Percentiles rank a stretch among this genome's conserved stretches.
Conservation (phyloP, 441 rosid genomes). For the Erodium moschatum region DNA sequence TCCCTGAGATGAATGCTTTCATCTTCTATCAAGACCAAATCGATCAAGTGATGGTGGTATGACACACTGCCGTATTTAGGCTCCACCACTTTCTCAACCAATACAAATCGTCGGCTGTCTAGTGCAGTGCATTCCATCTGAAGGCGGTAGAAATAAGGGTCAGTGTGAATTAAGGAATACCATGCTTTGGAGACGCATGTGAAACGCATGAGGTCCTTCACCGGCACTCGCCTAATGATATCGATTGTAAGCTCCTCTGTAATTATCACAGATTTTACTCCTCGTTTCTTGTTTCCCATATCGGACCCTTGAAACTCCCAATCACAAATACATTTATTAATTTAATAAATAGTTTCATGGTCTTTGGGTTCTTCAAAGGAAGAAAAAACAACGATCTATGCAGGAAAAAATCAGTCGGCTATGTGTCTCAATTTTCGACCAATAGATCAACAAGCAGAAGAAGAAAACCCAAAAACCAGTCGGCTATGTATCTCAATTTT, state of each 20-base stretch:
- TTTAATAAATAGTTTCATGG: no score
- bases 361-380: no score
- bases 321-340: no score
- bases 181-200: neutral
- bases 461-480: no score
- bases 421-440: no score
- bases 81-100: neutral
- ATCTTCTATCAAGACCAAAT: neutral
- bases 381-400: no score
- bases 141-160: neutral
- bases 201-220: neutral
- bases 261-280: neutral
- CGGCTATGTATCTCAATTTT: no score
- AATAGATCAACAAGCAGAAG: no score
- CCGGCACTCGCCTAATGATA: neutral
- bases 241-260: neutral
- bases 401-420: no score
- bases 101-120: neutral
- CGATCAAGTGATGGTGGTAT: neutral
- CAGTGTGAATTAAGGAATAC: neutral
- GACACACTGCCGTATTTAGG: no score
- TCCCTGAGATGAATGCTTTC: neutral
- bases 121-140: neutral
- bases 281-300: neutral
- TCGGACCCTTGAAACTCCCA: no score